phyloP scores from a whole-genome alignment of 352 stramenopile species.

The Phytophthora pistaciae region DNA sequence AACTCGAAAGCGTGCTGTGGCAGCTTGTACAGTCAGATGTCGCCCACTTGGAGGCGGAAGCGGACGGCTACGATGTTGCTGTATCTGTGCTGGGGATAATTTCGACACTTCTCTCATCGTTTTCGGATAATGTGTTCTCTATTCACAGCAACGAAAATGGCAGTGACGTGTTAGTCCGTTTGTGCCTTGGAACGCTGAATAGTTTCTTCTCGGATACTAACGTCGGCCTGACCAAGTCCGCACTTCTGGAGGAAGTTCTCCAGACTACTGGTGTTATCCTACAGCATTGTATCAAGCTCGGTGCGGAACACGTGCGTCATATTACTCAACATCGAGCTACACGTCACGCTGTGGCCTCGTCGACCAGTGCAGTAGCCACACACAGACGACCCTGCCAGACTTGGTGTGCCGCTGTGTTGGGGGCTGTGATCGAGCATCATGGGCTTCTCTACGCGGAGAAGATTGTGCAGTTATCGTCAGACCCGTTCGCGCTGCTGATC shows the following conservation, averaged over 20 bases:
- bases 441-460: conserved; percentile 34
- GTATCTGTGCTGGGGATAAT: conserved; percentile 26
- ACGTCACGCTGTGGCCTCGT: conserved; percentile 14
- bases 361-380: neutral
- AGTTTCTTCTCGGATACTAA: conserved; percentile 2
- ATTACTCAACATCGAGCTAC: conserved; percentile 34
- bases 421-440: conserved; percentile 19
- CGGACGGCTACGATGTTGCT: conserved; percentile 15
- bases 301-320: conserved; percentile 23
- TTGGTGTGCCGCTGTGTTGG: conserved; percentile 35
- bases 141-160: conserved; percentile 16
- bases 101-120: conserved; percentile 16
- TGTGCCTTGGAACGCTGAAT: conserved; percentile 20
- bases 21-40: conserved; percentile 19
- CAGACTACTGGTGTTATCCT: conserved; percentile 33
- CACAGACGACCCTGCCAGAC: conserved; percentile 13
- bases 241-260: conserved; percentile 21
- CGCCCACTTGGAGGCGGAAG: conserved; percentile 9
- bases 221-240: conserved; percentile 7
- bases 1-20: conserved; percentile 31
- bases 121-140: conserved; percentile 18
- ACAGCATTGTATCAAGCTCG: conserved; percentile 25
- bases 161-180: conserved; percentile 10
- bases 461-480: conserved; percentile 14
- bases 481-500: conserved; percentile 21